Conservation (phyloP, 176 grass and related monocot genomes). For the Oryza nivara region DNA sequence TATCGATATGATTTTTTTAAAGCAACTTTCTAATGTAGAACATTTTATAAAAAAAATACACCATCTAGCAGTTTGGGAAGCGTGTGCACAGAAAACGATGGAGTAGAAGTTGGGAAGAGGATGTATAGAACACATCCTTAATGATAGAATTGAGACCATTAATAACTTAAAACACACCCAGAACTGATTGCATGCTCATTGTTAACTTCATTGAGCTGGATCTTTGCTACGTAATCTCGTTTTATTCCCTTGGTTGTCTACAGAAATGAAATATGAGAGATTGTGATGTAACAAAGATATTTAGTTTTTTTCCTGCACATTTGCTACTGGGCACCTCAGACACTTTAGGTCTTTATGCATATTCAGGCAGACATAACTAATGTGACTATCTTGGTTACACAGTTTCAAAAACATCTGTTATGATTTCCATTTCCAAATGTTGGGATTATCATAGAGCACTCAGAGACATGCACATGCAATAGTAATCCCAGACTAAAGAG, state of each 20-base stretch:
- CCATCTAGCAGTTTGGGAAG: too few species aligned
- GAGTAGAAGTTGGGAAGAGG: too few species aligned
- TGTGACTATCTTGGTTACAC: slow-evolving; percentile 18
- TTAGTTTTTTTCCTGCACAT: not conserved
- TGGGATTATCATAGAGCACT: slow-evolving; percentile 22
- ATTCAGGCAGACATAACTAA: slow-evolving; percentile 10
- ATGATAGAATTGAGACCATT: slow-evolving; percentile 21
- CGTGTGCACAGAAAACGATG: too few species aligned
- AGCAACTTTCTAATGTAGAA: too few species aligned
- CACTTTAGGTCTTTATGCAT: slow-evolving; percentile 14
- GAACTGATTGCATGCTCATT: not conserved
- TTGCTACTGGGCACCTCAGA: slow-evolving; percentile 13
- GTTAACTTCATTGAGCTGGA: slow-evolving; percentile 28
- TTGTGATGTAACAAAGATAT: not conserved
- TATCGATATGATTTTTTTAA: too few species aligned
- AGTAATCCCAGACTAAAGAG: slow-evolving; percentile 19
- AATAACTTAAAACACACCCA: slow-evolving; percentile 28
- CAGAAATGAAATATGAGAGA: slow-evolving; percentile 19
- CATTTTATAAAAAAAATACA: too few species aligned
- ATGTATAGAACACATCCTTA: too few species aligned
- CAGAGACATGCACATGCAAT: not conserved
- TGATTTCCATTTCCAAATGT: slow-evolving; percentile 26
- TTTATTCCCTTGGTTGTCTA: slow-evolving; percentile 16
- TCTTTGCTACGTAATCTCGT: slow-evolving; percentile 23
- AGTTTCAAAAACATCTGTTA: slow-evolving; percentile 12